These are phyloP conservation scores for Trichosporon ovoides DNA, from an alignment of 1,284 basidiomycete species.

Conservation along the genomic window DNA sequence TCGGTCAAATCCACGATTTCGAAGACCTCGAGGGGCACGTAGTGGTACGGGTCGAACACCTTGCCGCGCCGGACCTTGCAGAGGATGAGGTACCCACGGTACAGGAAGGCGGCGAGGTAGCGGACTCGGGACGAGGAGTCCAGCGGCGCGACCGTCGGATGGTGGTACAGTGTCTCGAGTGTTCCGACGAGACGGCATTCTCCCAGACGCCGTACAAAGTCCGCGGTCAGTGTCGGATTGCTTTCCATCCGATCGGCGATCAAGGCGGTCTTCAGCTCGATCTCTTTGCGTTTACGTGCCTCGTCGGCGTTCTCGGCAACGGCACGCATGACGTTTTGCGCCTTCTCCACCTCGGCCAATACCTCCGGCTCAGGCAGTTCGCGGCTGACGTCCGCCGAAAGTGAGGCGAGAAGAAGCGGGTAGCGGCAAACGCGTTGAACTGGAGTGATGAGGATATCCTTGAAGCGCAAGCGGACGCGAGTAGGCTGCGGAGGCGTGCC, in stretches of 20 bases:
- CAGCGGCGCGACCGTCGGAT: constrained; percentile 45
- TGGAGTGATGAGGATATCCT: constrained; percentile 83
- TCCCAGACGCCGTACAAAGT: constrained; percentile 65
- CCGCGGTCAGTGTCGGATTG: constrained; percentile 41
- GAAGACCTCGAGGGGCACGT: constrained; percentile 70
- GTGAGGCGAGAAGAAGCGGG: constrained; percentile 73
- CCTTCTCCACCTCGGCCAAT: constrained; percentile 32
- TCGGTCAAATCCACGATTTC: constrained; percentile 65
- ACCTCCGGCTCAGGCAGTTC: constrained; percentile 21
- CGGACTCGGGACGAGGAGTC: constrained; percentile 62
- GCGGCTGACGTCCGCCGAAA: constrained; percentile 48
- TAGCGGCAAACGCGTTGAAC: constrained; percentile 87
- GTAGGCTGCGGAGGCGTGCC: constrained; percentile 25
- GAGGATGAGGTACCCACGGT: constrained; percentile 74
- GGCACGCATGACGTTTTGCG: constrained; percentile 54
- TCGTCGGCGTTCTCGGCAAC: constrained; percentile 57
- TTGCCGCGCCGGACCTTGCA: constrained; percentile 76
- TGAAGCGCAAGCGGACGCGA: constrained; percentile 51
- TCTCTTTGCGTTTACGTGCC: constrained; percentile 56
- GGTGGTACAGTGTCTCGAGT: constrained; percentile 72
- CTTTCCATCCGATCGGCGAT: constrained; percentile 62
- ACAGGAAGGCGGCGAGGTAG: constrained; percentile 83
- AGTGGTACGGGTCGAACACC: constrained; percentile 77
- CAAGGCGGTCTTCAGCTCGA: constrained; percentile 62
- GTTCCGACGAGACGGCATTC: constrained; percentile 71